A percentile compares a stretch with the other conserved stretches of the same genome.
Conservation (phyloP, 306 rosid species). For the Lathyrus oleraceus region DNA sequence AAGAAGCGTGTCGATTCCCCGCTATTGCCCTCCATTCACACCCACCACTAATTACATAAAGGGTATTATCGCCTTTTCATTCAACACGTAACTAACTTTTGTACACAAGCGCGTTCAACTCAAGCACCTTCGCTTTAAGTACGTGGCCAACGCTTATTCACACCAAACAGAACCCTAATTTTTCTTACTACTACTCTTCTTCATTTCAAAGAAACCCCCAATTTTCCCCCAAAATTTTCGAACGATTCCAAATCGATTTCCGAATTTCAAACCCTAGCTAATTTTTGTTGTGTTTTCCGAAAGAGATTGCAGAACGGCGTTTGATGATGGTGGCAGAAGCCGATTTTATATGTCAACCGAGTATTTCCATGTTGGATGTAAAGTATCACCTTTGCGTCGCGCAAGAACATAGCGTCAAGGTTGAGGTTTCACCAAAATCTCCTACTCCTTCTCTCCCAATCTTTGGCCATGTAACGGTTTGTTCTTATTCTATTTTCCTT, state of each 20-base stretch:
- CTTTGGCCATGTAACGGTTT: slow-evolving; percentile 49
- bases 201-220: slow-evolving; percentile 6
- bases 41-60: background rate
- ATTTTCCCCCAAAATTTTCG: background rate
- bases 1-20: slow-evolving; percentile 38
- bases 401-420: slow-evolving; percentile 54
- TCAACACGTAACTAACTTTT: background rate
- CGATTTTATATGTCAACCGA: slow-evolving; percentile 60
- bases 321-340: slow-evolving; percentile 60
- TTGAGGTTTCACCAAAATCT: slow-evolving; percentile 53
- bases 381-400: slow-evolving; percentile 65
- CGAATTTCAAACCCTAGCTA: slow-evolving; percentile 8
- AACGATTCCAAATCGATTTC: slow-evolving; percentile 1
- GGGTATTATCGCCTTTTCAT: slow-evolving; percentile 7
- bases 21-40: background rate
- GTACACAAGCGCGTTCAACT: slow-evolving; percentile 25
- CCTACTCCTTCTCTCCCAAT: slow-evolving; percentile 53
- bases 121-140: slow-evolving; percentile 20
- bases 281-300: background rate
- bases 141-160: background rate
- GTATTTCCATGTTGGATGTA: slow-evolving; percentile 60
- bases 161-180: slow-evolving; percentile 38
- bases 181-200: slow-evolving; percentile 4
- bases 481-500: slow-evolving; percentile 21
- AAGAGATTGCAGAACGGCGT: slow-evolving; percentile 1